Conservation (phyloP, 345 rosid species). For the Turritis glabra region DNA sequence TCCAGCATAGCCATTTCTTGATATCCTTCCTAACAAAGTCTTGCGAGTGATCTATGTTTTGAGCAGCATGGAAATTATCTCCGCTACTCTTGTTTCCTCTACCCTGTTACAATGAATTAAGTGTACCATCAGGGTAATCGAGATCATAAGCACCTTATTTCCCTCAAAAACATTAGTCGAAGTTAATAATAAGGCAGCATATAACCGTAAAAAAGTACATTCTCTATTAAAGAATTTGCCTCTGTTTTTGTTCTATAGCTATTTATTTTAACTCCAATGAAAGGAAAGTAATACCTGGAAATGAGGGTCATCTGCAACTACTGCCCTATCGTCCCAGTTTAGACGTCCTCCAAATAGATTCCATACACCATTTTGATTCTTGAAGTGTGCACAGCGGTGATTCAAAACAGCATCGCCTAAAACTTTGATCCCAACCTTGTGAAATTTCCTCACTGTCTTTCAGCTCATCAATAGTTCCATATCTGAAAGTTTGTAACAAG, state of each 20-base stretch:
- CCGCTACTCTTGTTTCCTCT: conserved; percentile 98
- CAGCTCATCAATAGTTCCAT: conserved; percentile 83
- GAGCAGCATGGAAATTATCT: conserved; percentile 97
- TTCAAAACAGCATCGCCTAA: conserved; percentile 95
- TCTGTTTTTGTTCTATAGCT: background rate
- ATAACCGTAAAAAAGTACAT: background rate
- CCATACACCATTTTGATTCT: conserved; percentile 92
- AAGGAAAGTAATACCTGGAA: conserved; percentile 64
- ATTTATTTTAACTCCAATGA: background rate
- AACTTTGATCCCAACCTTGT: conserved; percentile 71
- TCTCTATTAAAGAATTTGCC: conserved; percentile 5
- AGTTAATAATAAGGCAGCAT: background rate
- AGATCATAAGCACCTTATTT: conserved; percentile 14
- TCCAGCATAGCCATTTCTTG: conserved; percentile 94
- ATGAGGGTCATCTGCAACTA: conserved; percentile 97
- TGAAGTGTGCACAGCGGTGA: conserved; percentile 90
- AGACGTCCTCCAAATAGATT: conserved; percentile 90
- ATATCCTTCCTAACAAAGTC: conserved; percentile 92
- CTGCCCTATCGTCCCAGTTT: conserved; percentile 92
- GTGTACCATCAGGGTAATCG: conserved; percentile 1
- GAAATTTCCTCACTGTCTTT: conserved; percentile 74
- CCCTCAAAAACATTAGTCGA: background rate
- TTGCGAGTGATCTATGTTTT: conserved; percentile 97
- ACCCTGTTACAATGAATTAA: conserved; percentile 60
- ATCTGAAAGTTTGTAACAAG: conserved; percentile 48